Evolutionary conservation across 768 basidiomycete species (phyloP).

Genomic region (Phylloporus sp.): DNA sequence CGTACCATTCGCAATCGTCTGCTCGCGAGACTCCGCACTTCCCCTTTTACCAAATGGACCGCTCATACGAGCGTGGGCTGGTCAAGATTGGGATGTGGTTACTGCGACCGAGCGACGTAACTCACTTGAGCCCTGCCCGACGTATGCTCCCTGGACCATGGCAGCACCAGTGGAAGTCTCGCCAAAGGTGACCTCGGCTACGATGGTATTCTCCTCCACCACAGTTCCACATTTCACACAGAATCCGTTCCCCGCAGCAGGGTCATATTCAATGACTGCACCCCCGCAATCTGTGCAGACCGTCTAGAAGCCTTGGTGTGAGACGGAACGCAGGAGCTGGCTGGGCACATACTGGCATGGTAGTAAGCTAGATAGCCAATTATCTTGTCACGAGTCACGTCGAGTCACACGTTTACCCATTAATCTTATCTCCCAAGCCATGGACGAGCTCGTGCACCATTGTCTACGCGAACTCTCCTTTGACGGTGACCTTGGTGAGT

Average conservation of each 20-base stretch:
- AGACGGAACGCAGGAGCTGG: not conserved
- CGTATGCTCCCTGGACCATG: conserved; percentile 92
- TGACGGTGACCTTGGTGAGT: conserved; percentile 86
- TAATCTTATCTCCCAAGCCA: conserved; percentile 26
- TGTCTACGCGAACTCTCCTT: conserved; percentile 85
- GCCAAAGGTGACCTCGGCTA: conserved; percentile 93
- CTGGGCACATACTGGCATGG: not conserved
- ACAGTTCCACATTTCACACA: conserved; percentile 87
- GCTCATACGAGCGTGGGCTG: conserved; percentile 79
- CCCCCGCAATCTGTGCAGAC: conserved; percentile 77
- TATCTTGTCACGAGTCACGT: conserved; percentile 7
- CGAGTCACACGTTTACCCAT: conserved; percentile 8
- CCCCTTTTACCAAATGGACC: conserved; percentile 81
- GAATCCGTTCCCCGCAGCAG: conserved; percentile 80
- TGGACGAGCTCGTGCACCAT: conserved; percentile 86
- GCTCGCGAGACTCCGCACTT: conserved; percentile 79
- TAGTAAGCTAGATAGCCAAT: too few species aligned
- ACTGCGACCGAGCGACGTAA: conserved; percentile 11
- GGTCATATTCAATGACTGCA: conserved; percentile 81
- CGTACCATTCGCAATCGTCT: conserved; percentile 86
- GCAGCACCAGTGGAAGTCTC: conserved; percentile 90
- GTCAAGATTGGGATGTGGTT: not conserved
- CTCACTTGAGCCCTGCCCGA: conserved; percentile 88
- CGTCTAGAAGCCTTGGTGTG: conserved; percentile 41
- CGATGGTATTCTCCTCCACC: conserved; percentile 89